Percentiles rank a stretch among this genome's conserved stretches.
These are phyloP conservation scores for Alternaria atra DNA, from an alignment of 2,329 filamentous ascomycete species.

Conservation along the genomic window DNA sequence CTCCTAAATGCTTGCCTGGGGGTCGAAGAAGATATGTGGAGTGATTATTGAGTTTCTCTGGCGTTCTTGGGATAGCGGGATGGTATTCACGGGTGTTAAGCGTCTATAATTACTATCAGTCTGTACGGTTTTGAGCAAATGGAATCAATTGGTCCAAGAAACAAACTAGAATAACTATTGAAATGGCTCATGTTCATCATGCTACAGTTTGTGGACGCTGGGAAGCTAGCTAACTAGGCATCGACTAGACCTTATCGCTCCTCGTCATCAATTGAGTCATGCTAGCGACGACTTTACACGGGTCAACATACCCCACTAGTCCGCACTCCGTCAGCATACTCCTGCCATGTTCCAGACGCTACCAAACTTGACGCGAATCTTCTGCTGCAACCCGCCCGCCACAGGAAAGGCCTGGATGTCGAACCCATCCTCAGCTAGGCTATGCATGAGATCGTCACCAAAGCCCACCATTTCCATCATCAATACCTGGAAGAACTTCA, in stretches of 20 bases:
- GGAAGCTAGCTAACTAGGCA: not conserved
- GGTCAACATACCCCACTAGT: no score
- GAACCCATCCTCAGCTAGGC: constrained; percentile 31
- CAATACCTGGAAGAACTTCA: constrained; percentile 27
- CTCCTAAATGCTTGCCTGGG: not conserved
- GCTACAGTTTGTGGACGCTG: no score
- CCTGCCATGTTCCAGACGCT: not conserved
- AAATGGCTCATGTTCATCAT: no score
- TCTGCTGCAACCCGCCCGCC: not conserved
- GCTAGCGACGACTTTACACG: not conserved
- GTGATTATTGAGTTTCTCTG: not conserved
- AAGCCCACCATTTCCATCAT: constrained; percentile 24
- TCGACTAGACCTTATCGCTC: not conserved
- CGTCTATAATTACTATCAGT: no score
- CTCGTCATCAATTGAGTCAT: not conserved
- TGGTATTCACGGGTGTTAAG: no score
- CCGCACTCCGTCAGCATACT: not conserved
- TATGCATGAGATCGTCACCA: constrained; percentile 24
- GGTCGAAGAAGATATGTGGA: not conserved
- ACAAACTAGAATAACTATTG: no score
- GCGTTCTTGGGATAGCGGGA: no score
- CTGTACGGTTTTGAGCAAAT: no score
- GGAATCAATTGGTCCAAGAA: no score
- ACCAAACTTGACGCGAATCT: constrained; percentile 8
- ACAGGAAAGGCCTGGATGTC: constrained; percentile 20